phyloP scores from a whole-genome alignment of 2,329 filamentous ascomycete genomes.

The Penicillium sp. region DNA sequence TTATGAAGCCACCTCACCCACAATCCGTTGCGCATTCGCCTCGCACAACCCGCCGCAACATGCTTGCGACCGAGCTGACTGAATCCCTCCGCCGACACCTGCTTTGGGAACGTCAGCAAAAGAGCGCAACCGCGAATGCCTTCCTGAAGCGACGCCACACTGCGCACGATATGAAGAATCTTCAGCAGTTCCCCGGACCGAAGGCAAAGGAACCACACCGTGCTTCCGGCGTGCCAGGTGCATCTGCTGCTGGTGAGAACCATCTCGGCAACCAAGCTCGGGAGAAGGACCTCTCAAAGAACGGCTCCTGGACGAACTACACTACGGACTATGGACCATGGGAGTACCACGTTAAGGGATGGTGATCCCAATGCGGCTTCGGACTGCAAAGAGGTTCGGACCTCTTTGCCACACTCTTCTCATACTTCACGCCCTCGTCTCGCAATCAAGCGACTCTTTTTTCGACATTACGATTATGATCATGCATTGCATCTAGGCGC shows the following conservation, averaged over 20 bases:
- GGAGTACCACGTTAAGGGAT: conserved; percentile 83
- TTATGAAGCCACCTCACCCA: conserved; percentile 66
- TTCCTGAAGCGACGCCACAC: conserved; percentile 89
- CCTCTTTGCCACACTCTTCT: not conserved
- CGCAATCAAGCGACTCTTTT: conserved; percentile 15
- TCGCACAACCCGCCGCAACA: conserved; percentile 87
- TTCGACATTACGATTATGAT: conserved; percentile 40
- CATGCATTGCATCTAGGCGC: conserved; percentile 44
- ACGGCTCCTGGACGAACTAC: conserved; percentile 81
- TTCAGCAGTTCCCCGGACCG: conserved; percentile 75
- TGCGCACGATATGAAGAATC: conserved; percentile 84
- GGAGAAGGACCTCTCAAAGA: conserved; percentile 62
- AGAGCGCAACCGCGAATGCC: conserved; percentile 83
- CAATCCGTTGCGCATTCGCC: conserved; percentile 82
- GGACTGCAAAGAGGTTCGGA: not conserved
- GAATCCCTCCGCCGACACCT: conserved; percentile 90
- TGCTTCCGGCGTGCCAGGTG: conserved; percentile 19
- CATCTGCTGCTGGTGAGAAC: conserved; percentile 24
- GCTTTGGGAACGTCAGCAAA: conserved; percentile 93
- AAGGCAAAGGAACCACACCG: conserved; percentile 58
- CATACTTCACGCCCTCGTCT: conserved; percentile 11
- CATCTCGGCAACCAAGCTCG: conserved; percentile 43
- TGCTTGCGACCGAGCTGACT: conserved; percentile 92
- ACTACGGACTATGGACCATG: conserved; percentile 74
- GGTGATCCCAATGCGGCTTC: conserved; percentile 54